Percentiles rank a stretch among this genome's conserved stretches.
These are phyloP conservation scores for Fusarium liriodendri DNA, from an alignment of 2,329 filamentous ascomycete species.

Conservation along the genomic window DNA sequence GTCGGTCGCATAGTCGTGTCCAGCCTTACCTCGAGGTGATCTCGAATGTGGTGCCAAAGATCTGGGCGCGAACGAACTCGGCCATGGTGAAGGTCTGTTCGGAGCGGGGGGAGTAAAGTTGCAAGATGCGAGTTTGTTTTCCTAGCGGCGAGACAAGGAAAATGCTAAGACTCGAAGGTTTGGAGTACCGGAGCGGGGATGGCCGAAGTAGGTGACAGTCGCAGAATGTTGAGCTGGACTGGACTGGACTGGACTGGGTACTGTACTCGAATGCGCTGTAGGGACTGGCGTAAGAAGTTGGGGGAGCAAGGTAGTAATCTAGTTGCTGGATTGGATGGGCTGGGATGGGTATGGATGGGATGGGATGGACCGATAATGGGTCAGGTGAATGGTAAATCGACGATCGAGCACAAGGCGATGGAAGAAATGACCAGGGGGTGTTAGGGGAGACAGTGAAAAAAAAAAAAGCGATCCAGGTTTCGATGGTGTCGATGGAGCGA, in stretches of 20 bases:
- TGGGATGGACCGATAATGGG: conserved; percentile 40
- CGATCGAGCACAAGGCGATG: conserved; percentile 33
- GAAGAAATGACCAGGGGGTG: conserved; percentile 21
- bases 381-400: conserved; percentile 40
- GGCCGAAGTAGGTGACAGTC: conserved; percentile 29
- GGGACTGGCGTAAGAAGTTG: conserved; percentile 28
- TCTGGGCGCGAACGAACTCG: conserved; percentile 98
- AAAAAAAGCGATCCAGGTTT: conserved; percentile 34
- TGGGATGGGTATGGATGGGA: conserved; percentile 34
- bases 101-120: conserved; percentile 14
- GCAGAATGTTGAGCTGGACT: conserved; percentile 17
- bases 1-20: background rate
- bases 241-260: background rate
- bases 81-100: conserved; percentile 76
- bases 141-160: conserved; percentile 28
- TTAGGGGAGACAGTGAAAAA: conserved; percentile 16
- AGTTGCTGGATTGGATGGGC: conserved; percentile 28
- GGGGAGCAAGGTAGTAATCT: conserved; percentile 26
- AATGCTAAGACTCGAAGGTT: conserved; percentile 17
- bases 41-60: conserved; percentile 99
- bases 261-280: background rate
- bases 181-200: conserved; percentile 27
- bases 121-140: conserved; percentile 18
- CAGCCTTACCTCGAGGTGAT: conserved; percentile 89
- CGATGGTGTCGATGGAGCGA: conserved; percentile 11